Evolutionary conservation across 345 rosid genomes (phyloP), one percentile per base, ranked within the genome.

Genomic region (Salix viminalis): DNA sequence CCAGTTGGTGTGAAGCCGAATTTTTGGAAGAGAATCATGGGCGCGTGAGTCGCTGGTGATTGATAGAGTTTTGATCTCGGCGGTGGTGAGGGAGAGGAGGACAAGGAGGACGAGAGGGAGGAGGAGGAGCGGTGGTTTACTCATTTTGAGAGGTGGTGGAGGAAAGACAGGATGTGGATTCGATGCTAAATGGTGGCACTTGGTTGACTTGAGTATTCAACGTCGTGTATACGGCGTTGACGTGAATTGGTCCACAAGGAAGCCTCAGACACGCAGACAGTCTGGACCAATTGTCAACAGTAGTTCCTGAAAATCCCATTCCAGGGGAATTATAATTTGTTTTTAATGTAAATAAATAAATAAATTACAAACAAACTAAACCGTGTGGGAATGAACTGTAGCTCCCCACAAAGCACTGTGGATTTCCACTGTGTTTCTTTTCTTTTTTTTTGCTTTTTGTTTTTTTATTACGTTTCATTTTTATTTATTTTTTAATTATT

Each of bases 1-100:
- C 99, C 99, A 39, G 88, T 84, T 77, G 75, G 91, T 3, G 99
- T 92, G 91, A 96, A 93, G 14, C 97, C 98, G 88, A 96, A 94
- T 65, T 91, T 93, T 81, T 96, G 97, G 83, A 96, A 92, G 80
- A 94, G 95, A 80, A 96, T 96, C 97, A 91, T 90, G 41, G 41
- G 98, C 84, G 32, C 99, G 97, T n/a, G 86, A 77, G 78, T 96
- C 98, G 44, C 81, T 77, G 52, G 84, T 58, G 80, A 94, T 89
- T 1, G 76, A 85, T 3, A 94, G 85, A 79, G 91, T 72, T 85
- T 30, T 81, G 62, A 81, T 81, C 62, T 81, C 84, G 36, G 80
- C 75, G 71, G 67, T 15, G 77, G 62, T 50, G 30, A 64, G 26
- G 14, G 44, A 14, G 68, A 50, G 36, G 18, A 73, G 10, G 19